Evolutionary conservation across 768 basidiomycete species (phyloP), one percentile per base, ranked within the genome.

Genomic region (Rubroboletus satanas): DNA sequence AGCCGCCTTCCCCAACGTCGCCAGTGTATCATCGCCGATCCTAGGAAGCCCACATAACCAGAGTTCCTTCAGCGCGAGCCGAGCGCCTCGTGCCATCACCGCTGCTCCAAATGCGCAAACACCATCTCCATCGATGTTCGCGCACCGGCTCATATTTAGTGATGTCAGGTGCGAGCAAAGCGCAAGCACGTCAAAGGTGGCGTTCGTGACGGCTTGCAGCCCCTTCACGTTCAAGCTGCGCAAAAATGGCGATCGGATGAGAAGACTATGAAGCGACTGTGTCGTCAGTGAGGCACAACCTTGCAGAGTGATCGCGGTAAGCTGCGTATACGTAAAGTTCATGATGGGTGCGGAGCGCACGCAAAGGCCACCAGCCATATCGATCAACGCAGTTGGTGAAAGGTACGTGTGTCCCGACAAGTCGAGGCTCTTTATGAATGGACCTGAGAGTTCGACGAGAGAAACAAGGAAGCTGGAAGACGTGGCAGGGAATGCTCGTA

Each of bases 121-220:
- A 9, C 88, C 90, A 35, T 76, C 75, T 4, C 81, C 84, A 57
- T 83, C 82, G 60, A 96, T 74, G 62, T 84, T 84, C 15, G 66
- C 57, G 66, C 92, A 96, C 60, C 87, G 78, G 55, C 83, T 82
- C 61, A 94, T 71, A 67, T 96, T 84, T 56, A 96, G 74, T 0
- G 73, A 75, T 12, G 73, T 66, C 23, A 96, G 73, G 7, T 73
- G 70, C 0, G 80, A 78, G 64, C 84, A 88, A 54, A 78, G 77
- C 28, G 75, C 75, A 39, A 97, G 74, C 33, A 87, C 75, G 44
- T 83, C 82, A 66, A 88, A 86, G 1, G 89, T 94, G 15, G 81
- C 77, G 65, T 90, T 87, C 18, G 83, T 85, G 14, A 91, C 90
- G 4, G 79, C 81, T 4, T 67, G 58, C 7, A 94, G 75, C 0